A percentile compares a stretch with the other conserved stretches of the same genome.
phyloP scores from a whole-genome alignment of 495 filamentous ascomycete genomes.

The Geoglossum glabrum region DNA sequence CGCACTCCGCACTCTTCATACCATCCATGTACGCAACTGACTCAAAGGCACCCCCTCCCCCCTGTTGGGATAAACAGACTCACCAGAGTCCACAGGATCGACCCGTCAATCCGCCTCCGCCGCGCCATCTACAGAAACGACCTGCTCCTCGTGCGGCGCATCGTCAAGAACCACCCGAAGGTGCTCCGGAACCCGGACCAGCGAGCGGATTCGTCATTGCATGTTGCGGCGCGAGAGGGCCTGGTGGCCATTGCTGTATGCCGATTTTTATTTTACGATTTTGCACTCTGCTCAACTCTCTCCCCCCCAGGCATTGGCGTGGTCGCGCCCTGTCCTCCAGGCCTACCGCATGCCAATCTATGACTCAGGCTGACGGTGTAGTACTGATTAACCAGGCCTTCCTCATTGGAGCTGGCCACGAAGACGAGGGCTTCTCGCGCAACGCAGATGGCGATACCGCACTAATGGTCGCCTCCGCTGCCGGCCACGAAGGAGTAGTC shows the following conservation, averaged over 20 bases:
- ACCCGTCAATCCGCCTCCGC: conserved; percentile 41
- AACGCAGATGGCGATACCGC: conserved; percentile 58
- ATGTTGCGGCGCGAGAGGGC: conserved; percentile 53
- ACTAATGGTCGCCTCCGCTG: conserved; percentile 38
- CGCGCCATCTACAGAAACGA: conserved; percentile 55
- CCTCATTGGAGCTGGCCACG: conserved; percentile 22
- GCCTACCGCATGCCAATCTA: neutral
- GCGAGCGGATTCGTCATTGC: conserved; percentile 50
- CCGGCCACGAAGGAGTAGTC: conserved; percentile 39
- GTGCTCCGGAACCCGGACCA: conserved; percentile 55
- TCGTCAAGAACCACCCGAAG: conserved; percentile 44
- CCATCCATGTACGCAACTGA: conserved; percentile 14
- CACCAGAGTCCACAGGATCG: too few relatives aligned
- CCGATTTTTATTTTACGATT: too few relatives aligned
- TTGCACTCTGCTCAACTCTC: too few relatives aligned
- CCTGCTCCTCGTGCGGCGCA: conserved; percentile 47
- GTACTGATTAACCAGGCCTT: conserved; percentile 32
- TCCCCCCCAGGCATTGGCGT: too few relatives aligned
- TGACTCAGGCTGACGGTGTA: too few relatives aligned
- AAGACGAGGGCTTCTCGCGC: conserved; percentile 33
- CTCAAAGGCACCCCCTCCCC: too few relatives aligned
- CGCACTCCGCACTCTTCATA: too few relatives aligned
- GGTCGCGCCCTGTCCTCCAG: too few relatives aligned
- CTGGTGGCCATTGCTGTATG: conserved; percentile 36
- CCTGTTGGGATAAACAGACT: too few relatives aligned